These are phyloP conservation scores for Ogataea minuta DNA, from an alignment of 805 yeast species.

Conservation along the genomic window DNA sequence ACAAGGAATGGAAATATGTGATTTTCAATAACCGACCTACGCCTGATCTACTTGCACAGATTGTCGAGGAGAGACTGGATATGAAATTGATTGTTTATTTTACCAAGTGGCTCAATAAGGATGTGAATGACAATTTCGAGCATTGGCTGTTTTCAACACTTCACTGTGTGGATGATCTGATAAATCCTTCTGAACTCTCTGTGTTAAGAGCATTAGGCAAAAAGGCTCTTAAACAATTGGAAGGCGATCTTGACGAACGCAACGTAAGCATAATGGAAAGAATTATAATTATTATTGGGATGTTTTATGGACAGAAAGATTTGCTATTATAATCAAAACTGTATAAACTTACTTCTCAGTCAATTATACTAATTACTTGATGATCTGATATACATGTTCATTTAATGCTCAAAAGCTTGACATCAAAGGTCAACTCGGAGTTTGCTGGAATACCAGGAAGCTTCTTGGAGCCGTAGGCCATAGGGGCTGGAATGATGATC, in stretches of 20 bases:
- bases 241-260: conserved; percentile 20
- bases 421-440: conserved; percentile 94
- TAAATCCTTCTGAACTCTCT: conserved; percentile 39
- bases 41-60: conserved; percentile 27
- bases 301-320: conserved; percentile 28
- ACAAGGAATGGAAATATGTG: conserved; percentile 42
- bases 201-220: conserved; percentile 41
- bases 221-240: conserved; percentile 32
- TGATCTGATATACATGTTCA: conserved; percentile 33
- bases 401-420: conserved; percentile 87
- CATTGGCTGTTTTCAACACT: conserved; percentile 43
- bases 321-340: conserved; percentile 13
- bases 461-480: conserved; percentile 93
- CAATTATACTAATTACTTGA: background rate
- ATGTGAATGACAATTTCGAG: conserved; percentile 28
- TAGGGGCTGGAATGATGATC: conserved; percentile 90
- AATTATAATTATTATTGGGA: conserved; percentile 23
- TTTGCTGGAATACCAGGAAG: conserved; percentile 98
- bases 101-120: conserved; percentile 41
- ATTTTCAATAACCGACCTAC: conserved; percentile 37
- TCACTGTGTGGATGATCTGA: conserved; percentile 37
- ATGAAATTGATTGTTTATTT: conserved; percentile 41
- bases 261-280: conserved; percentile 17
- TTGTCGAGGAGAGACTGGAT: conserved; percentile 36
- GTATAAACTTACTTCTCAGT: background rate